Percentiles rank a stretch among this genome's conserved stretches.
Conservation (phyloP, 306 rosid species). For the Cicer yamashitae region DNA sequence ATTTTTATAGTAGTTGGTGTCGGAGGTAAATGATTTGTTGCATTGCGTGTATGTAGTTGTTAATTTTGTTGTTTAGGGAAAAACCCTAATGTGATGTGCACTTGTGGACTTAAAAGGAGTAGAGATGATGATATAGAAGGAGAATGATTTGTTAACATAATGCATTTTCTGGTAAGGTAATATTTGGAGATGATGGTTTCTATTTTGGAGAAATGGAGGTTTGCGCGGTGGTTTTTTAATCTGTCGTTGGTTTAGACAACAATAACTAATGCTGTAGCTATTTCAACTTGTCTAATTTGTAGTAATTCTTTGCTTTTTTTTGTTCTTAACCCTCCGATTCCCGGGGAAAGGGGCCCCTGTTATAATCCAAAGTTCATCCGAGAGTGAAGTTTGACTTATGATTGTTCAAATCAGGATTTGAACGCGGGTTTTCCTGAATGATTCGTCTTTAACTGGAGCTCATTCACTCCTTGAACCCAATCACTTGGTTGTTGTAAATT, state of each 20-base stretch:
- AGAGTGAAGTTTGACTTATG: too few species aligned
- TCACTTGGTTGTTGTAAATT: too few species aligned
- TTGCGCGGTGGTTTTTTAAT: slow-evolving; percentile 22
- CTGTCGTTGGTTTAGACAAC: slow-evolving; percentile 18
- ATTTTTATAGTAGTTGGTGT: neutral
- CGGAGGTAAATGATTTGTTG: neutral
- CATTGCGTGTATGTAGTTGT: neutral
- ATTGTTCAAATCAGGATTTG: too few species aligned
- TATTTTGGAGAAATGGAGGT: slow-evolving; percentile 13
- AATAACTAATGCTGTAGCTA: neutral
- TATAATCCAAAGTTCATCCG: too few species aligned
- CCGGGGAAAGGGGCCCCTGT: too few species aligned
- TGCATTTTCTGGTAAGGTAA: neutral
- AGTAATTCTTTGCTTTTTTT: too few species aligned
- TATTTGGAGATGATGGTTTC: neutral
- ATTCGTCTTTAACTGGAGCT: too few species aligned
- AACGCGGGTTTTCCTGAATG: too few species aligned
- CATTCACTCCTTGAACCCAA: too few species aligned
- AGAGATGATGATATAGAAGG: too few species aligned
- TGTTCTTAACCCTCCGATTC: too few species aligned
- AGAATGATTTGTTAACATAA: neutral
- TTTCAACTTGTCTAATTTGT: slow-evolving; percentile 17
- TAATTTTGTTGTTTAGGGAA: neutral
- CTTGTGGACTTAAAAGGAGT: neutral
- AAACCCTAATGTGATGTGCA: neutral